Evolutionary conservation across 306 rosid species (phyloP), one percentile per base, ranked within the genome.

Genomic region (Inga leiocalycina): DNA sequence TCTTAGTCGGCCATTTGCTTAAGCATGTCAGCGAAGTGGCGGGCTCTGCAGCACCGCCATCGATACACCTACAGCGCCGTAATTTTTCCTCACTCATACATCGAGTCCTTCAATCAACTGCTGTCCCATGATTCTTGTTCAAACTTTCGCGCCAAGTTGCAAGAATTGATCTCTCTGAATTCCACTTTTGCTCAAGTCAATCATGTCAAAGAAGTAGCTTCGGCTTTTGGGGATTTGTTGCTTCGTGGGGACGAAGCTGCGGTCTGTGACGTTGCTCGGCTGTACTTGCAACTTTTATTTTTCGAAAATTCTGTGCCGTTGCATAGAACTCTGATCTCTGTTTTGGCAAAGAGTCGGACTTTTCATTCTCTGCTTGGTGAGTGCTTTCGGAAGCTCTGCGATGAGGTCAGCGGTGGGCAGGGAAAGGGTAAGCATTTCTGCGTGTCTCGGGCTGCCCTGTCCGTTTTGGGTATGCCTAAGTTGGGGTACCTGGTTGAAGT

Each of bases 41-140:
- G 98, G 8, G 98, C 98, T 20, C 90, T 96, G 3, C 99, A 96
- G 86, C 99, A 96, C 83, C 99, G 98, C 77, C 99, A 96, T 82
- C 94, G 92, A 3, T 94, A 91, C 90, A 96, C 99, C 48, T 94
- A 96, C 90, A 94, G 87, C 85, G 97, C 98, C 78, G 89, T 94
- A 84, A 88, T 87, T 13, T 91, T 96, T 86, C 97, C 97, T 8
- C 59, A 76, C 1, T 76, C 90, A 4, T 92, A 71, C 84, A 46
- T 87, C 59, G 84, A 83, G 11, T 78, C 93, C 64, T 74, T 92
- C 76, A 78, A 39, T 46, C 80, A 75, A 10, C 61, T 85, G 49
- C 90, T 64, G 10, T 48, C 81, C 7, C 24, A 70, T 20, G 37
- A 76, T 3, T 32, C 85, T 10, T n/a, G 81, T 35, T 84, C 89